Evolutionary conservation across 2,329 filamentous ascomycete genomes (phyloP), one percentile per base, ranked within the genome.

Genomic region (Orbilia ellipsospora): DNA sequence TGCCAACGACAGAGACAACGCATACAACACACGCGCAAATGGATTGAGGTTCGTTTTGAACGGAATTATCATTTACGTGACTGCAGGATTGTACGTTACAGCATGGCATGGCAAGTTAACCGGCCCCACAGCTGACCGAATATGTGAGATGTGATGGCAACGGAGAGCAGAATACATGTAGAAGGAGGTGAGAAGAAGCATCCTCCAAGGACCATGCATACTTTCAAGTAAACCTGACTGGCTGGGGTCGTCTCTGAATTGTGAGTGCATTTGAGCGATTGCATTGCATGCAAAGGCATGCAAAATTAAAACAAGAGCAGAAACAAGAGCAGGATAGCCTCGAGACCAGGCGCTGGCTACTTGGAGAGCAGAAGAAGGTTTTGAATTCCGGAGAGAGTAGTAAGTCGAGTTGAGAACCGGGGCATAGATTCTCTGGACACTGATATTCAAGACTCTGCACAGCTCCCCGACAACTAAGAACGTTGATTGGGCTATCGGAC

Each of bases 1-100:
- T 23, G 20, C 69, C 56, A 60, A 74, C 70, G 70, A 74, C 70
- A 74, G 42, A n/a, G 62, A 61, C 70, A 74, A 74, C 70, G 70
- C 70, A 74, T 40, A 51, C 69, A 74, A 74, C 69, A 44, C 69
- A 74, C 51, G 18, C 20, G 10, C 54, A 8, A 40, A 10, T n/a
- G 28, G 28, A 40, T 23, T 15, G 48, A 45, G 42, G 44, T 48
- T 48, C 16, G 16, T 52, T 18, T 23, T 4, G n/a, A 51, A 20
- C 12, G 12, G 20, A n/a, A 52, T 26, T n/a, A 52, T 52, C 16
- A 52, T 20, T 52, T 1, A n/a, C 20, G 12, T 52, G 50, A 18
- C 12, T 18, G 20, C 20, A 18, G 18, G 20, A 20, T 52, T 52
- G 50, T 26, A 52, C 50, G 20, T n/a, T 52, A 52, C 50, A 52